These are phyloP conservation scores for Metschnikowia baotianmanensis DNA, from an alignment of 805 yeast genomes.

Conservation along the genomic window DNA sequence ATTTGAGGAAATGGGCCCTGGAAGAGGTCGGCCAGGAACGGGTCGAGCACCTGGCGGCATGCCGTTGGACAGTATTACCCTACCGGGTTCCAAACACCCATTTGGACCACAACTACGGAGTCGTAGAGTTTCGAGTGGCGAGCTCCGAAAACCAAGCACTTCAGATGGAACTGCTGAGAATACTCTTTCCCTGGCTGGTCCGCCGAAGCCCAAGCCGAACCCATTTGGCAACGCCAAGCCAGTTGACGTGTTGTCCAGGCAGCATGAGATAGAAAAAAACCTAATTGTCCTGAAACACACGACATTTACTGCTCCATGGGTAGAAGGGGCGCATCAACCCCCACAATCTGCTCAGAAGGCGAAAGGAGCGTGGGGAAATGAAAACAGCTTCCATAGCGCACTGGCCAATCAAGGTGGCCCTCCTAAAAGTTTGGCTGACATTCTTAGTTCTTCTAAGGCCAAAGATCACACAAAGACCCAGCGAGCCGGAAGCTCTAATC, in stretches of 20 bases:
- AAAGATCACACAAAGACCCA: conserved; percentile 17
- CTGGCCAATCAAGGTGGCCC: conserved; percentile 2
- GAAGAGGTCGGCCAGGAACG: conserved; percentile 7
- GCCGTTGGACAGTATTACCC: conserved; percentile 14
- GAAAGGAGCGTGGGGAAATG: neutral
- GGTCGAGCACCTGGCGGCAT: conserved; percentile 16
- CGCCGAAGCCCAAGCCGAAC: conserved; percentile 42
- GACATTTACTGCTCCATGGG: conserved; percentile 28
- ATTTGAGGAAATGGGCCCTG: conserved; percentile 8
- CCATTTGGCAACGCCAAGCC: conserved; percentile 89
- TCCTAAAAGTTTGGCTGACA: conserved; percentile 40
- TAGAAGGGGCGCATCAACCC: neutral
- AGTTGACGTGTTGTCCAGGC: conserved; percentile 68
- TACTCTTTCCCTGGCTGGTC: neutral
- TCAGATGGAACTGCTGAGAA: neutral
- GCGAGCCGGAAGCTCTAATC: conserved; percentile 19
- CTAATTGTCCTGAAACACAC: conserved; percentile 27
- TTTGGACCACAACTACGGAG: conserved; percentile 11
- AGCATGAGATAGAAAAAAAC: conserved; percentile 54
- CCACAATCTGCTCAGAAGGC: neutral
- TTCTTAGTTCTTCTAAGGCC: conserved; percentile 29
- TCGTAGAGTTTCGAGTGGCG: conserved; percentile 3
- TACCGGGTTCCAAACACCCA: conserved; percentile 5
- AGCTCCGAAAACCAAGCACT: neutral
- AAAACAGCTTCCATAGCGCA: neutral